Conservation (phyloP, 2,329 filamentous ascomycete genomes). For the Teratosphaeria pseudoeucalypti region DNA sequence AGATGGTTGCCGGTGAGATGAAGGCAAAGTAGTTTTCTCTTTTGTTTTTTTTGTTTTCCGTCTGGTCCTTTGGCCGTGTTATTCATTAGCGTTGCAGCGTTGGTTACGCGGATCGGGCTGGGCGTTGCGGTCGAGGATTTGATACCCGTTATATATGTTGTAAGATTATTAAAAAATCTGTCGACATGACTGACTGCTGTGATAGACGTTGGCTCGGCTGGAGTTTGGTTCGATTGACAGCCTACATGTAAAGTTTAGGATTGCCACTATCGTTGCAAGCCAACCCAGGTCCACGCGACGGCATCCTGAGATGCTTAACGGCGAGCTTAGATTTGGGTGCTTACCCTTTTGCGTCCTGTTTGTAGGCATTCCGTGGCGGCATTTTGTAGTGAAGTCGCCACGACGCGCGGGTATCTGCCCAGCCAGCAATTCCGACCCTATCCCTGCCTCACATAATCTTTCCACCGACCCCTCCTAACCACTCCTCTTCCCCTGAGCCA, state of each 20-base stretch:
- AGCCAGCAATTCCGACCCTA: not conserved
- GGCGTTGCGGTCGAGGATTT: not conserved
- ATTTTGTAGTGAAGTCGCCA: not conserved
- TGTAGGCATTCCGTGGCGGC: too few relatives aligned
- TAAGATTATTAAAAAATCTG: not conserved
- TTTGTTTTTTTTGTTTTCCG: not conserved
- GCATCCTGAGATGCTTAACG: too few relatives aligned
- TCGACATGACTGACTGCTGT: not conserved
- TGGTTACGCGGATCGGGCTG: not conserved
- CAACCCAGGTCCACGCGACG: not conserved
- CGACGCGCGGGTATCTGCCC: not conserved
- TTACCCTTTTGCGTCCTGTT: too few relatives aligned
- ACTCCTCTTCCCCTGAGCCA: constrained; percentile 35
- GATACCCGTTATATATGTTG: not conserved
- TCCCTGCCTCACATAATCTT: not conserved
- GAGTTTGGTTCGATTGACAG: too few relatives aligned
- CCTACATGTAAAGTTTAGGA: too few relatives aligned
- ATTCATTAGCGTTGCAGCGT: not conserved
- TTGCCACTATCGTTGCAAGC: not conserved
- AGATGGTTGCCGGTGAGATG: not conserved
- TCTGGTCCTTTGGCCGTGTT: not conserved
- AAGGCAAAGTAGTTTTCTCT: not conserved
- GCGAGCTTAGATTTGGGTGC: too few relatives aligned
- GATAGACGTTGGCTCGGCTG: too few relatives aligned
- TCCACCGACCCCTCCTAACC: not conserved